phyloP scores from a whole-genome alignment of 768 basidiomycete species.

The Tricholoma sp. region DNA sequence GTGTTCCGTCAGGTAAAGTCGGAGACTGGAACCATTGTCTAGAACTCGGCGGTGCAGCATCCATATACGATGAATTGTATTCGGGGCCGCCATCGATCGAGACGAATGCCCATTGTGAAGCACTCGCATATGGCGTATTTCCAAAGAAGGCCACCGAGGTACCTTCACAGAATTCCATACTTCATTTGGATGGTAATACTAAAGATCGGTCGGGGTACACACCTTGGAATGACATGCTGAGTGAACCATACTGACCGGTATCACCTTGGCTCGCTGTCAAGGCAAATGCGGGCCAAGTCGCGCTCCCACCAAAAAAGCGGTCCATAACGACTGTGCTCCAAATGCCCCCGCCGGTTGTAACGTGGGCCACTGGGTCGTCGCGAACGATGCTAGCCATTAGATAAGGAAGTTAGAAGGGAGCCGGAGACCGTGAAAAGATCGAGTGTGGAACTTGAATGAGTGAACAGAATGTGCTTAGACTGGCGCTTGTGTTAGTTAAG shows the following conservation, averaged over 20 bases:
- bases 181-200: neutral
- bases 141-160: slow-evolving; percentile 11
- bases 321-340: neutral
- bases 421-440: no score
- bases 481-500: no score
- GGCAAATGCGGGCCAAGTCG: slow-evolving; percentile 5
- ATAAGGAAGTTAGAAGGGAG: neutral
- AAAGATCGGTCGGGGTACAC: neutral
- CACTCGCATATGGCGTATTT: slow-evolving; percentile 4
- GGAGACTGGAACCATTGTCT: slow-evolving; percentile 22
- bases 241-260: slow-evolving; percentile 4
- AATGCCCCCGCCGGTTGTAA: neutral
- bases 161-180: slow-evolving; percentile 1
- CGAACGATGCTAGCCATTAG: slow-evolving; percentile 4
- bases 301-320: slow-evolving; percentile 2
- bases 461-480: no score
- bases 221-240: slow-evolving; percentile 7
- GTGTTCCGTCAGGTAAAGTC: slow-evolving; percentile 11
- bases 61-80: slow-evolving; percentile 8
- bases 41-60: slow-evolving; percentile 11
- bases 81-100: slow-evolving; percentile 15
- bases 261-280: neutral
- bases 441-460: no score
- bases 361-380: neutral
- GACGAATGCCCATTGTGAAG: slow-evolving; percentile 11